Conservation (phyloP, 2,329 filamentous ascomycete genomes). For the Penicillium paneum region DNA sequence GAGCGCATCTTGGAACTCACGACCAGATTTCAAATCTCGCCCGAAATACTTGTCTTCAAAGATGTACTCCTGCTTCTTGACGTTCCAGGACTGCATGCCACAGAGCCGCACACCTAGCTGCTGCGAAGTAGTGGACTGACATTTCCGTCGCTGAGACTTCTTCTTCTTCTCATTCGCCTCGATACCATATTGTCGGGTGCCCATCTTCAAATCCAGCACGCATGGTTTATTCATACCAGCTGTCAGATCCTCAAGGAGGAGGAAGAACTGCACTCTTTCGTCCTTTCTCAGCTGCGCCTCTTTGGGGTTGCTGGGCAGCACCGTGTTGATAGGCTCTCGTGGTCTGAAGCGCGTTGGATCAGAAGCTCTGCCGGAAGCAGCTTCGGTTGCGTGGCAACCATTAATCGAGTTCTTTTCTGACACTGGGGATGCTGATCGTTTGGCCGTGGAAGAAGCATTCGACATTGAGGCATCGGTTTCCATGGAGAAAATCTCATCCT, state of each 20-base stretch:
- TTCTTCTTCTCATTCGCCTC: conserved; percentile 91
- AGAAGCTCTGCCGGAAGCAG: background rate
- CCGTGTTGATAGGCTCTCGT: conserved; percentile 26
- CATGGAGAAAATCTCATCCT: conserved; percentile 68
- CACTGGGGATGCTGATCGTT: conserved; percentile 14
- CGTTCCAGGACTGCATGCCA: conserved; percentile 95
- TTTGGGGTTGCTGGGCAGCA: conserved; percentile 67
- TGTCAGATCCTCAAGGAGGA: conserved; percentile 90
- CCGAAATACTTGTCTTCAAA: conserved; percentile 99
- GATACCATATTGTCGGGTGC: conserved; percentile 91
- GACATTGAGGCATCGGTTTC: conserved; percentile 50
- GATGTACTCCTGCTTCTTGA: conserved; percentile 75
- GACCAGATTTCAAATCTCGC: conserved; percentile 78
- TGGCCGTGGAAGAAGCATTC: background rate
- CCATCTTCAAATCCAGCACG: conserved; percentile 98
- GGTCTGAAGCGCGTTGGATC: conserved; percentile 7
- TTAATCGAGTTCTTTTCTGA: conserved; percentile 6
- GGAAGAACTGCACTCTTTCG: conserved; percentile 80
- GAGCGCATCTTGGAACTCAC: conserved; percentile 83
- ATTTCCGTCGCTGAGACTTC: conserved; percentile 88
- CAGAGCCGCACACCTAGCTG: conserved; percentile 91
- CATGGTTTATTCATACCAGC: conserved; percentile 95
- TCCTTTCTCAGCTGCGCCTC: conserved; percentile 59
- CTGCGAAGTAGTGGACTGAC: conserved; percentile 83
- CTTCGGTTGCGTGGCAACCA: background rate